phyloP scores from a whole-genome alignment of 257 asterid species.

The Primulina tabacum region DNA sequence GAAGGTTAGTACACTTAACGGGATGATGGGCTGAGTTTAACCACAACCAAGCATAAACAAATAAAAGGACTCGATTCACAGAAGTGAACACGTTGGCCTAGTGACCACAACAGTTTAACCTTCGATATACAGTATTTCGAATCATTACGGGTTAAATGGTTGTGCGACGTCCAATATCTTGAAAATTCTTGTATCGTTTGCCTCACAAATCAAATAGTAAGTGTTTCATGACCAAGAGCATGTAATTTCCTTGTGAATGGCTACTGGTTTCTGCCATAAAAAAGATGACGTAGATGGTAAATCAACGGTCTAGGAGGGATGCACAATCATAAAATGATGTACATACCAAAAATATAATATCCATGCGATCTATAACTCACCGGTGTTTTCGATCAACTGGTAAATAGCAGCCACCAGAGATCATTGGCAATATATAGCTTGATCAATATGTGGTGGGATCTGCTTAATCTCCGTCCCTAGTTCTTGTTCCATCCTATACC shows the following conservation, averaged over 20 bases:
- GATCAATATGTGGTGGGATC: conserved; percentile 88
- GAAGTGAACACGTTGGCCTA: conserved; percentile 8
- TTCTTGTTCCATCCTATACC: conserved; percentile 92
- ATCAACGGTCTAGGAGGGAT: neutral
- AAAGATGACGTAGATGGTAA: neutral
- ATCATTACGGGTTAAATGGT: conserved; percentile 20
- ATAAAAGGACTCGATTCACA: too few relatives aligned
- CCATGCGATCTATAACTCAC: conserved; percentile 30
- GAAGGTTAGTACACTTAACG: too few relatives aligned
- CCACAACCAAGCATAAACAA: too few relatives aligned
- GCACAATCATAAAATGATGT: neutral
- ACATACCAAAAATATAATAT: neutral
- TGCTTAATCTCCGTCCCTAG: conserved; percentile 88
- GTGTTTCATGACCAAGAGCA: conserved; percentile 25
- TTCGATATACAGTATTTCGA: conserved; percentile 11
- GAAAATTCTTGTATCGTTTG: conserved; percentile 22
- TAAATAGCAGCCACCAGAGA: conserved; percentile 22
- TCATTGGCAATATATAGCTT: conserved; percentile 70
- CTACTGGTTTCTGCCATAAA: neutral
- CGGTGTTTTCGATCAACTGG: conserved; percentile 23
- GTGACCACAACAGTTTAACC: neutral
- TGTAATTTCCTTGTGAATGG: neutral
- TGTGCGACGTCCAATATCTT: conserved; percentile 17
- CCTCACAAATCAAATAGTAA: conserved; percentile 19
- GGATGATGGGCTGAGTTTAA: too few relatives aligned